Base-by-base conservation (phyloP, 345 rosid species). In the Microcos paniculata region DNA sequence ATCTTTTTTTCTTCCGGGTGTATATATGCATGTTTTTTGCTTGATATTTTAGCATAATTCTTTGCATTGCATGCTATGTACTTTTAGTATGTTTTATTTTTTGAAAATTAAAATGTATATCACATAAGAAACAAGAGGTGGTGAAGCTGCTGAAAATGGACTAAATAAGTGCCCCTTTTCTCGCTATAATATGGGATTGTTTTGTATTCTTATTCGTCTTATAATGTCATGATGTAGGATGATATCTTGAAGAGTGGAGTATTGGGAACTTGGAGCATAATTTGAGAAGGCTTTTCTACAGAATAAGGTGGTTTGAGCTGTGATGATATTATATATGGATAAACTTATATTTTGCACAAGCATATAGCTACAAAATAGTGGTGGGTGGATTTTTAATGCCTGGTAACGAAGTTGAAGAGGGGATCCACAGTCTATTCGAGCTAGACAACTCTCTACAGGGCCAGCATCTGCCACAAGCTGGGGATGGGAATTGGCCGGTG, bases 371-470 rank as follows among this genome's bases (percentile, higher is more conserved):
- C 69, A 77, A 77, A 52, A 52, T 51, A 33, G 76, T 75, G 74
- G 79, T 61, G 57, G 72, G 70, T 38, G 62, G 33, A 55, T 78
- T 71, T 83, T 85, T 80, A 83, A 87, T 88, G 89, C 92, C 85
- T 84, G 87, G 77, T 76, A 76, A 83, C 80, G 79, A 75, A 79
- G 67, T 75, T 79, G 86, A 82, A 74, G 79, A 83, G 71, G 80
- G 87, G 57, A 66, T 83, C 78, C 68, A 61, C 83, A 73, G 77
- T 77, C 75, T 77, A n/a, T 85, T 79, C 64, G 85, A 80, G 75
- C 81, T 81, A 76, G 85, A 76, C 43, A 80, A 81, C 76, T 70
- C 72, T 62, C 74, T 80, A 57, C 84, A 76, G 63, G 73, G 82
- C 63, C 85, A 81, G 73, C 77, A 77, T 63, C 74, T 77, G 26